Evolutionary conservation across 1,139 yeast species (phyloP), one percentile per base, ranked within the genome.

Genomic region (Suhomyces ambrosiae): DNA sequence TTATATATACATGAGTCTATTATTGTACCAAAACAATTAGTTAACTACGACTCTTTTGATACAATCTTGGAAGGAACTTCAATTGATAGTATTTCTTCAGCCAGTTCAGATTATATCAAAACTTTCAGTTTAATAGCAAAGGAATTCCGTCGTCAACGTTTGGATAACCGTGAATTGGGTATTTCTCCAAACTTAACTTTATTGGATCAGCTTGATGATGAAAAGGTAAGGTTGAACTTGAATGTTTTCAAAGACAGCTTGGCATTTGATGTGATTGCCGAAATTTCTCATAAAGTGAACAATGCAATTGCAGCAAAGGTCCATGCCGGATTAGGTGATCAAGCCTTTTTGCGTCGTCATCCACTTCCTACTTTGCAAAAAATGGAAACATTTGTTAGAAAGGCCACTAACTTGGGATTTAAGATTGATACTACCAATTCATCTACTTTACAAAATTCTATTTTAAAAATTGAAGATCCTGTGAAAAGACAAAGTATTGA

Each of bases 321-420:
- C 14, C 85, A 84, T 53, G 81, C 92, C 3, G 79, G 76, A 4
- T 67, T 89, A 35, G 96, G 97, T 1, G 89, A 86, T 47, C 65
- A 71, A 36, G 89, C 97, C 0, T 76, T 92, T 38, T 75, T 92
- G 54, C 85, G 97, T 61, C 86, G 95, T 58, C 96, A 90, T 48
- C 75, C 88, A 5, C 79, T 84, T 48, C 97, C 98, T 23, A 80
- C 94, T 3, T 69, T 84, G 43, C 86, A 83, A 35, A 86, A 89
- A 55, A 72, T 90, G 65, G 95, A 88, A 54, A 77, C 86, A 2
- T 86, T 92, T 57, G 81, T 82, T 30, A 75, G 82, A 47, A 86
- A 81, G 49, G 80, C 88, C 25, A 67, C 77, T 12, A 71, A 80
- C 45, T 74, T 86, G 43, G 88, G 87, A 2, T 71, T 81, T 47